These are phyloP conservation scores for Echinosophora koreensis DNA, from an alignment of 306 rosid species.

Conservation along the genomic window DNA sequence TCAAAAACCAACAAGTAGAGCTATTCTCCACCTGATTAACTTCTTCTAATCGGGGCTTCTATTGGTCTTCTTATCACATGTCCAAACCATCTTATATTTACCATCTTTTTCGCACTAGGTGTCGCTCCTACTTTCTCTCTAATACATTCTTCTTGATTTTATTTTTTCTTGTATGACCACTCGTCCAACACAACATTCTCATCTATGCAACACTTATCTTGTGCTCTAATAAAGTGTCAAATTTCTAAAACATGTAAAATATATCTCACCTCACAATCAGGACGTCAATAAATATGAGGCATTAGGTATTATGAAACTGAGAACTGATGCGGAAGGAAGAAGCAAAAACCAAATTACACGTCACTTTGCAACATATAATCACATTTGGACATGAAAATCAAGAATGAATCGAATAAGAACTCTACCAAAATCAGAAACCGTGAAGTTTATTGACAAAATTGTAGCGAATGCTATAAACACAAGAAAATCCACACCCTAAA, in stretches of 20 bases:
- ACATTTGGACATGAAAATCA: neutral
- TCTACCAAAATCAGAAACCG: conserved; percentile 14
- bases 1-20: neutral
- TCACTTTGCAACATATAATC: neutral
- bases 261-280: neutral
- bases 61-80: neutral
- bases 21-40: neutral
- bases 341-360: neutral
- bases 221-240: neutral
- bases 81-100: neutral
- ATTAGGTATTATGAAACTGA: neutral
- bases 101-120: neutral
- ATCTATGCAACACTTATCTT: neutral
- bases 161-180: neutral
- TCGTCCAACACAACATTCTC: neutral
- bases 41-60: neutral
- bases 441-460: neutral
- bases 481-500: conserved; percentile 5
- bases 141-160: neutral
- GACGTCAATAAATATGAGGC: neutral
- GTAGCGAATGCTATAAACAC: neutral
- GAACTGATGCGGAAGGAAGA: neutral
- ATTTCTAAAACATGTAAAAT: neutral
- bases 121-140: neutral
- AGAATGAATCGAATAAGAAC: conserved; percentile 1